These are phyloP conservation scores for Anacardium occidentale DNA, from an alignment of 345 rosid species.

Conservation along the genomic window DNA sequence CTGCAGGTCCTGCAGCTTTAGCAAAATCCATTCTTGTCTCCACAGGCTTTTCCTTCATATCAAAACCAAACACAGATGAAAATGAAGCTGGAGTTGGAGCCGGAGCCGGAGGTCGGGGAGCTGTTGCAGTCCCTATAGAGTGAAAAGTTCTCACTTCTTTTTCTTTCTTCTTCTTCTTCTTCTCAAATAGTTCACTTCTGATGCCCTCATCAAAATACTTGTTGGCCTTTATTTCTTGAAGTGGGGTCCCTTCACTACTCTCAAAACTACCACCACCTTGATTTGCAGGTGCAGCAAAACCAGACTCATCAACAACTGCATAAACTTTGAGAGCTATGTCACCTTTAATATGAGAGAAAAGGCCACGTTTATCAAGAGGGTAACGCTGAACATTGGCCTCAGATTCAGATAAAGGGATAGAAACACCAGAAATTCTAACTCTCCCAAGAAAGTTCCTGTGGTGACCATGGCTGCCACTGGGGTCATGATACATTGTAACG, in stretches of 20 bases:
- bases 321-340: slow-evolving; percentile 63
- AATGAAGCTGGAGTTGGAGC: slow-evolving; percentile 33
- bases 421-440: slow-evolving; percentile 64
- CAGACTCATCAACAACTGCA: slow-evolving; percentile 23
- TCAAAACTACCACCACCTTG: slow-evolving; percentile 8
- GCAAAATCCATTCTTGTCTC: slow-evolving; percentile 57
- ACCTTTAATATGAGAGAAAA: slow-evolving; percentile 73
- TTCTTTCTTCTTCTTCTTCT: slow-evolving; percentile 57
- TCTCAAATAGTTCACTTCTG: slow-evolving; percentile 21
- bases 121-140: slow-evolving; percentile 53
- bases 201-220: slow-evolving; percentile 27
- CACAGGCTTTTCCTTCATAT: slow-evolving; percentile 17
- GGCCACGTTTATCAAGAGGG: slow-evolving; percentile 80
- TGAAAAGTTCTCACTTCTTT: slow-evolving; percentile 73
- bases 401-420: slow-evolving; percentile 56
- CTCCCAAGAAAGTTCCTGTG: slow-evolving; percentile 74
- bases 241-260: slow-evolving; percentile 27
- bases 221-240: slow-evolving; percentile 31
- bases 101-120: slow-evolving; percentile 12
- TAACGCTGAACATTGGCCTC: slow-evolving; percentile 61
- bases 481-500: slow-evolving; percentile 58
- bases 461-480: slow-evolving; percentile 35
- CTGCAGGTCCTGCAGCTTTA: slow-evolving; percentile 37
- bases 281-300: slow-evolving; percentile 17
- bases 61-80: slow-evolving; percentile 10